Conservation (phyloP, 352 stramenopile species). For the Pythium diclinum region DNA sequence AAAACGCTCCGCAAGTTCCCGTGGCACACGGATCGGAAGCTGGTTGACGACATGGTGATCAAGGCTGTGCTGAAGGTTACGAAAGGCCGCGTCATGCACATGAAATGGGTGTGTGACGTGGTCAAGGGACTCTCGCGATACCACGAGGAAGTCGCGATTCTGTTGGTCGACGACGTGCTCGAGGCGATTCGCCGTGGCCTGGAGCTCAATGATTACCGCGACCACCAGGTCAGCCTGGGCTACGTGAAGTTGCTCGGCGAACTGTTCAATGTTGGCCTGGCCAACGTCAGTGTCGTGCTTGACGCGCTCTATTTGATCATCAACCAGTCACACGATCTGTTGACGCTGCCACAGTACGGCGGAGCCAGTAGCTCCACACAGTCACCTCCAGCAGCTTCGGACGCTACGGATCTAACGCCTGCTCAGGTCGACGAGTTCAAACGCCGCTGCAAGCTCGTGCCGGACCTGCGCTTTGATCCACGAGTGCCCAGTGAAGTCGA, state of each 20-base stretch:
- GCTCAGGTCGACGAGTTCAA: constrained; percentile 60
- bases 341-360: constrained; percentile 57
- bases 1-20: constrained; percentile 93
- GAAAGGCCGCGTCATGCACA: constrained; percentile 85
- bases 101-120: constrained; percentile 86
- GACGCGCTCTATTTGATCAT: constrained; percentile 94
- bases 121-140: constrained; percentile 81
- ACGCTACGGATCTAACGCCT: constrained; percentile 20
- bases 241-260: constrained; percentile 93
- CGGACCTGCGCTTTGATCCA: constrained; percentile 80
- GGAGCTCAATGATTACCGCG: constrained; percentile 86
- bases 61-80: constrained; percentile 93
- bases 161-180: constrained; percentile 92
- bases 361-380: constrained; percentile 4
- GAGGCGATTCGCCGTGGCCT: constrained; percentile 91
- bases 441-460: constrained; percentile 58
- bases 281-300: constrained; percentile 91
- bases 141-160: constrained; percentile 88
- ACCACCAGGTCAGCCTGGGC: constrained; percentile 93
- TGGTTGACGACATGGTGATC: constrained; percentile 57
- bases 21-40: constrained; percentile 63
- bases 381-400: background rate
- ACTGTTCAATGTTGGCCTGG: constrained; percentile 89
- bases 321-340: constrained; percentile 94
- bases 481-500: constrained; percentile 89